phyloP scores from a whole-genome alignment of 192 early-diverging fungal genomes.

The Umbelopsis isabellina region DNA sequence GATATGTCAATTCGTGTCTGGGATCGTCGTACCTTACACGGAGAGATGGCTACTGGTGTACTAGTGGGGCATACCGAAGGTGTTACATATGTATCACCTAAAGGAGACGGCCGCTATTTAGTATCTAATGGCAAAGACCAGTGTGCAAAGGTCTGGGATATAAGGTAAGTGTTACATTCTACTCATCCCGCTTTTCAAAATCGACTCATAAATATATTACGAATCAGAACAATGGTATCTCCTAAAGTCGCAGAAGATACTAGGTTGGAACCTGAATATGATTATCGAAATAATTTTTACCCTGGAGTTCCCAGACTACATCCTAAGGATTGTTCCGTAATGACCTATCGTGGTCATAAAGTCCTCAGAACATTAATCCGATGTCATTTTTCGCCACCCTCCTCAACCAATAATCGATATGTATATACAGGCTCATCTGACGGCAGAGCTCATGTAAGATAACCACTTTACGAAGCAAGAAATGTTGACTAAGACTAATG shows the following conservation, averaged over 20 bases:
- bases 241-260: slow-evolving; percentile 17
- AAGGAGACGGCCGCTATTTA: slow-evolving; percentile 66
- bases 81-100: slow-evolving; percentile 65
- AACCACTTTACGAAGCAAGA: slow-evolving; percentile 23
- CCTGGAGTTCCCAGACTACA: slow-evolving; percentile 43
- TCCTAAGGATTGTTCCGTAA: slow-evolving; percentile 58
- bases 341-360: slow-evolving; percentile 63
- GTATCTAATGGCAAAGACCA: slow-evolving; percentile 77
- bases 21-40: slow-evolving; percentile 59
- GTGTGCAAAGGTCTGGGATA: slow-evolving; percentile 68
- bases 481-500: neutral
- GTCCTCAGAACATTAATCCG: slow-evolving; percentile 70
- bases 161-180: slow-evolving; percentile 39
- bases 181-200: neutral
- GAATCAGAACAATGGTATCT: slow-evolving; percentile 24
- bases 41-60: slow-evolving; percentile 56
- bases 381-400: slow-evolving; percentile 66
- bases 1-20: slow-evolving; percentile 62
- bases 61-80: slow-evolving; percentile 74
- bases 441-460: slow-evolving; percentile 54
- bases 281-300: slow-evolving; percentile 28
- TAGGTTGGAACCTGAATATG: slow-evolving; percentile 1
- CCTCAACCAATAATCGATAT: slow-evolving; percentile 61
- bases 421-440: slow-evolving; percentile 68
- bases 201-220: neutral